Conservation (phyloP, 352 stramenopile species). For the Aphanomyces euteiches region DNA sequence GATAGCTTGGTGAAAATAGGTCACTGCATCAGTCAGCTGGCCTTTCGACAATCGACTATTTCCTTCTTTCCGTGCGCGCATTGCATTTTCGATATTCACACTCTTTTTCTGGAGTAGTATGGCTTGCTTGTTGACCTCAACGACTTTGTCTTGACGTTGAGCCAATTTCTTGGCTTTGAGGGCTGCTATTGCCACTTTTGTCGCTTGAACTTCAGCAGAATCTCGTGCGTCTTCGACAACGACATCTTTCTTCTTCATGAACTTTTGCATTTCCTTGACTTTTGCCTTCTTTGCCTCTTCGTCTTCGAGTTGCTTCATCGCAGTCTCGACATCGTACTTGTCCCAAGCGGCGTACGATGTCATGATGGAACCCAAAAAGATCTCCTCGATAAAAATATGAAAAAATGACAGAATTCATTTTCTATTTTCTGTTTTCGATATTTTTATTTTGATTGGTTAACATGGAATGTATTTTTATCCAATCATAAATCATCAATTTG, state of each 20-base stretch:
- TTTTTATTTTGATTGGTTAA: conserved; percentile 15
- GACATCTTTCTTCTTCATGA: conserved; percentile 26
- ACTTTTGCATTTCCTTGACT: conserved; percentile 21
- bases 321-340: conserved; percentile 26
- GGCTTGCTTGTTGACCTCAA: conserved; percentile 18
- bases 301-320: conserved; percentile 26
- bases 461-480: conserved; percentile 14
- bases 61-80: conserved; percentile 3
- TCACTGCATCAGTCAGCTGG: background rate
- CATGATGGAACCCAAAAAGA: background rate
- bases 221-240: conserved; percentile 25
- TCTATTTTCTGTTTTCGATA: too few relatives aligned
- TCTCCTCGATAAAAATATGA: background rate
- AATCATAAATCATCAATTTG: conserved; percentile 10
- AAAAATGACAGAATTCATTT: too few relatives aligned
- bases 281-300: conserved; percentile 6
- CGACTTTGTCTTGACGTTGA: background rate
- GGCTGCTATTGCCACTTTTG: conserved; percentile 20
- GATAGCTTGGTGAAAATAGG: background rate
- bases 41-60: conserved; percentile 11
- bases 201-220: conserved; percentile 22
- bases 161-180: conserved; percentile 23
- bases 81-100: conserved; percentile 20
- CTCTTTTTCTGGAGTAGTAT: conserved; percentile 14
- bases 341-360: conserved; percentile 30